Conservation (phyloP, 805 yeast species). For the Spathaspora sp. region DNA sequence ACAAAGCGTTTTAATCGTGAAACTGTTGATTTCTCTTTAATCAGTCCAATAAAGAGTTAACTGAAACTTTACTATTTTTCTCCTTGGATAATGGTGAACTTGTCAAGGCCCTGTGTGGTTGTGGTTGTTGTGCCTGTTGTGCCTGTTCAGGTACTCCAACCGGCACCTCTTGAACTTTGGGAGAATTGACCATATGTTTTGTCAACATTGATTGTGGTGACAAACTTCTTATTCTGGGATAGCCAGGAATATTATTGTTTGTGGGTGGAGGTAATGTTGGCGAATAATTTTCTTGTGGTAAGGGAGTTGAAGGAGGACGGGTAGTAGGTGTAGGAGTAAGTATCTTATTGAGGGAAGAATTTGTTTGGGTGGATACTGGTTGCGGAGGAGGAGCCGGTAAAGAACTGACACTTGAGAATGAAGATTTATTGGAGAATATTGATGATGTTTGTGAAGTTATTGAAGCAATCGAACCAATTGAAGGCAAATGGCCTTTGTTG, state of each 20-base stretch:
- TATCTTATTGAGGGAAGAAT: background rate
- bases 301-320: background rate
- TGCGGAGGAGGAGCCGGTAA: slow-evolving; percentile 20
- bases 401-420: slow-evolving; percentile 29
- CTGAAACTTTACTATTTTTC: slow-evolving; percentile 16
- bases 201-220: slow-evolving; percentile 10
- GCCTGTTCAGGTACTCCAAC: background rate
- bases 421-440: slow-evolving; percentile 34
- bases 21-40: background rate
- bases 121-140: background rate
- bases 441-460: slow-evolving; percentile 24
- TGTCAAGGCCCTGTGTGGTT: slow-evolving; percentile 12
- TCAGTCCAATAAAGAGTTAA: slow-evolving; percentile 21
- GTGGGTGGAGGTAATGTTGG: background rate
- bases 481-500: background rate
- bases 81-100: slow-evolving; percentile 14
- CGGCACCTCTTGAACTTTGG: background rate
- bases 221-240: slow-evolving; percentile 1
- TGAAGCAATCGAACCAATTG: slow-evolving; percentile 23
- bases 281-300: background rate
- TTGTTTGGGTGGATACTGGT: background rate
- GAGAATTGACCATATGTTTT: background rate
- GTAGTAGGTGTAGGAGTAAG: background rate
- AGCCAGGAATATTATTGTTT: background rate
- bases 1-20: too few species aligned